These are phyloP conservation scores for Neurospora intermedia DNA, from an alignment of 495 filamentous ascomycete species.

Conservation along the genomic window DNA sequence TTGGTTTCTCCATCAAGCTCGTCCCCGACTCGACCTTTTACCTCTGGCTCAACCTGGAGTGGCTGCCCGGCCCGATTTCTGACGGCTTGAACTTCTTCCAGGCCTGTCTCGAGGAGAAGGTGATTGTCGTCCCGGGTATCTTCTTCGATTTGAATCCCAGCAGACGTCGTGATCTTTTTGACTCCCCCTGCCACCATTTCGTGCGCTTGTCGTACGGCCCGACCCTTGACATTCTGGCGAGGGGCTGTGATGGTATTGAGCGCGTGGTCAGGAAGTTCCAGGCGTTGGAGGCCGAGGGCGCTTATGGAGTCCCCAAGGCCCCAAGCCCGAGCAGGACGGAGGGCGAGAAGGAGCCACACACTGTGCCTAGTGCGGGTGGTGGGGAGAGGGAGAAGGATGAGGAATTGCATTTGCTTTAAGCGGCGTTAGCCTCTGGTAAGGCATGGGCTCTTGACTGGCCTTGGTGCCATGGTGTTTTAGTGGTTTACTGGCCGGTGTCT, in stretches of 20 bases:
- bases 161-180: constrained; percentile 83
- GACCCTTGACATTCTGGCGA: constrained; percentile 73
- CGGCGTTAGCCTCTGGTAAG: not conserved
- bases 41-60: constrained; percentile 49
- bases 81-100: constrained; percentile 97
- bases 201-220: constrained; percentile 88
- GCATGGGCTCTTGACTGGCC: not conserved
- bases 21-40: constrained; percentile 90
- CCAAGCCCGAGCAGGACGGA: not conserved
- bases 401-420: not conserved
- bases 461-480: not conserved
- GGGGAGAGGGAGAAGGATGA: not conserved
- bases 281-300: not conserved
- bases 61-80: constrained; percentile 63
- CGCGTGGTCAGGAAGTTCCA: constrained; percentile 42
- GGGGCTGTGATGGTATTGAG: constrained; percentile 84
- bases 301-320: not conserved
- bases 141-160: constrained; percentile 87
- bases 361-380: not conserved
- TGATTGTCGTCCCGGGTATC: constrained; percentile 92
- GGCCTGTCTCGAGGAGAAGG: constrained; percentile 80
- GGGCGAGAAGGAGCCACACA: not conserved
- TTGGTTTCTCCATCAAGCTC: constrained; percentile 73
- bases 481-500: not conserved
- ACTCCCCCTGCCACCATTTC: constrained; percentile 92